phyloP scores from a whole-genome alignment of 148 eudicot species.

The Spergularia bocconei region DNA sequence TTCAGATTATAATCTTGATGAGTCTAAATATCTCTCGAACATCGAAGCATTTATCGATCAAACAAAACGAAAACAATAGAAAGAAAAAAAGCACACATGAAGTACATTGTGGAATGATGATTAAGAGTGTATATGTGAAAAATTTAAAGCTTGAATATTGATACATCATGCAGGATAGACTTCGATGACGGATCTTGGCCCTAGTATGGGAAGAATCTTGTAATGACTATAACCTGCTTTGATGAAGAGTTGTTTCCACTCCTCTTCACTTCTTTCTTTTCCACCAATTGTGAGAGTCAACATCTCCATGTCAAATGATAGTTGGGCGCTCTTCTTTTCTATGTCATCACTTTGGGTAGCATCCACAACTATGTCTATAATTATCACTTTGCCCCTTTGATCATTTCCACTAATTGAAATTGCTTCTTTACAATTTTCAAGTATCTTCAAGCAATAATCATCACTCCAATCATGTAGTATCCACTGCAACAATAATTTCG shows the following conservation, averaged over 20 bases:
- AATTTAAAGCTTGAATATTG: neutral
- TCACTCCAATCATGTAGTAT: conserved; percentile 24
- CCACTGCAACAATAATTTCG: conserved; percentile 11
- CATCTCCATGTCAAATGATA: conserved; percentile 17
- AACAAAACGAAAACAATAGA: too few species aligned
- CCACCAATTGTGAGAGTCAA: neutral
- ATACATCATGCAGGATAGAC: neutral
- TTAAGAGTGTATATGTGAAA: too few species aligned
- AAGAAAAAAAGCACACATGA: too few species aligned
- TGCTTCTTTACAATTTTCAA: conserved; percentile 23
- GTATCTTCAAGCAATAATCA: conserved; percentile 18
- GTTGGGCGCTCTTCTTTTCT: neutral
- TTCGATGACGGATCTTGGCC: conserved; percentile 14
- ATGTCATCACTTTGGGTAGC: neutral
- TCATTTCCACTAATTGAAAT: neutral
- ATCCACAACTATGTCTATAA: conserved; percentile 22
- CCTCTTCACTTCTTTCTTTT: conserved; percentile 26
- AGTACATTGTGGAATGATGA: too few species aligned
- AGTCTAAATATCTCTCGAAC: too few species aligned
- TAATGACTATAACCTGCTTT: conserved; percentile 9
- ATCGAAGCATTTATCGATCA: too few species aligned
- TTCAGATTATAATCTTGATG: too few species aligned
- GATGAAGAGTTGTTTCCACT: conserved; percentile 22
- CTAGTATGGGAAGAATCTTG: conserved; percentile 3
- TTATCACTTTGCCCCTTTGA: conserved; percentile 17